These are phyloP conservation scores for Asterophora parasitica DNA, from an alignment of 768 basidiomycete genomes.

Conservation along the genomic window DNA sequence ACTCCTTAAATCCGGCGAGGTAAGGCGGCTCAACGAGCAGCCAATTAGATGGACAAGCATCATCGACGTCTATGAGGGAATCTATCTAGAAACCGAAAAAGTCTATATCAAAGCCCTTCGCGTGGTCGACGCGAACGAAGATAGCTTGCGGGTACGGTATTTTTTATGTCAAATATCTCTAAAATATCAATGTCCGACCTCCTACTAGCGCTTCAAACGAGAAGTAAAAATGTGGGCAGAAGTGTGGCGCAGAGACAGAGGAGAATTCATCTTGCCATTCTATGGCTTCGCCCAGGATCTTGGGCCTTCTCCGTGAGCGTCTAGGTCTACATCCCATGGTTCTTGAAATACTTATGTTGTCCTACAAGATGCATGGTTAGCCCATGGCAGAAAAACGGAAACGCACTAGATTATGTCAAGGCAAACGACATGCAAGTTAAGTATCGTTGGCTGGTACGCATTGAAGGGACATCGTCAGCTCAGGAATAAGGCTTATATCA, in stretches of 20 bases:
- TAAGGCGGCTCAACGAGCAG: conserved; percentile 40
- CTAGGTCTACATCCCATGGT: not conserved
- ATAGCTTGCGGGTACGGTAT: conserved; percentile 38
- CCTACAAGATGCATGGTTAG: conserved; percentile 47
- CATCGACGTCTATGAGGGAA: conserved; percentile 52
- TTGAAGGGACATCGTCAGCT: not conserved
- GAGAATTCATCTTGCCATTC: conserved; percentile 50
- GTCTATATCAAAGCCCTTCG: conserved; percentile 56
- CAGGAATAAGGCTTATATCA: not conserved
- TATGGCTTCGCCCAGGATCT: conserved; percentile 54
- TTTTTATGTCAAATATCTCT: not conserved
- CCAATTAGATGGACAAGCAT: conserved; percentile 48
- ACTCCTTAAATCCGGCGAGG: conserved; percentile 49
- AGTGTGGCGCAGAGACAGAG: conserved; percentile 48
- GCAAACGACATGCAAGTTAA: conserved; percentile 33
- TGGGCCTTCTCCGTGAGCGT: conserved; percentile 49
- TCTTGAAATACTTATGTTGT: conserved; percentile 1
- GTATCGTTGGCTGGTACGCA: conserved; percentile 36
- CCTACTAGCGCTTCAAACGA: conserved; percentile 41
- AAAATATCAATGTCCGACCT: conserved; percentile 4
- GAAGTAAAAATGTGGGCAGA: conserved; percentile 53
- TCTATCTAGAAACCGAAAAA: conserved; percentile 49
- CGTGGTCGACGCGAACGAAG: conserved; percentile 43
- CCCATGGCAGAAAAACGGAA: conserved; percentile 53
- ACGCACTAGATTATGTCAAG: conserved; percentile 43